Base-by-base conservation (phyloP, 164 flowering plant species). In the Vitis rotundifolia region DNA sequence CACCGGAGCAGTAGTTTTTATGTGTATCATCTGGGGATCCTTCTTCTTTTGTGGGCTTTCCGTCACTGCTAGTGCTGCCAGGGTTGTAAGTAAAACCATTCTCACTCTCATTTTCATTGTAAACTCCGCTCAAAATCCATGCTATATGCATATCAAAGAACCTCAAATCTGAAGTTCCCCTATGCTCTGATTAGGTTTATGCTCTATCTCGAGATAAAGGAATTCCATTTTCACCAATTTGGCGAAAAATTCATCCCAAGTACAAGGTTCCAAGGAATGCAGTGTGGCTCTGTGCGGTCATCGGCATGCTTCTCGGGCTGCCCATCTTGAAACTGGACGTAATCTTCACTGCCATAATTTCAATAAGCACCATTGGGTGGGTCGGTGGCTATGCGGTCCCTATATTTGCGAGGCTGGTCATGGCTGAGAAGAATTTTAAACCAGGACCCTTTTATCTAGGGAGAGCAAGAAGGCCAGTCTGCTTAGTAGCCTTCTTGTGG, bases 401-500 rank as follows among this genome's bases (percentile, higher is more conserved):
- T n/a, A 79, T 79, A 16, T 73, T 76, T 22, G 79, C 77, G 10
- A 70, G 79, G 68, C 61, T 79, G 68, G 74, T 73, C 47, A 79
- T 76, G 82, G 72, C 12, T 2, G 82, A 76, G 54, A 49, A 63
- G 59, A 56, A 79, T 49, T 79, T 79, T 54, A 73, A 70, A 55
- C 76, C 79, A 57, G 79, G 79, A 16, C 82, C 79, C 18, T 79
- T 79, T 49, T 79, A 75, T 66, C 67, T 79, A 48, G 82, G 82
- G 2, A 70, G 61, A 65, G 75, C 75, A 59, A 73, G 82, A 29
- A 69, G 75, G 53, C 82, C 77, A 28, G 52, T 79, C 47, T 79
- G 77, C 77, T 65, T 79, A 11, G 69, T 79, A 19, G 77, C 82
- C 50, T 76, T 76, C 73, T 59, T 73, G 54, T 79, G 77, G 73